Evolutionary conservation across 169 alveolate genomes (phyloP).

Genomic region (Amoebophrya sp.): DNA sequence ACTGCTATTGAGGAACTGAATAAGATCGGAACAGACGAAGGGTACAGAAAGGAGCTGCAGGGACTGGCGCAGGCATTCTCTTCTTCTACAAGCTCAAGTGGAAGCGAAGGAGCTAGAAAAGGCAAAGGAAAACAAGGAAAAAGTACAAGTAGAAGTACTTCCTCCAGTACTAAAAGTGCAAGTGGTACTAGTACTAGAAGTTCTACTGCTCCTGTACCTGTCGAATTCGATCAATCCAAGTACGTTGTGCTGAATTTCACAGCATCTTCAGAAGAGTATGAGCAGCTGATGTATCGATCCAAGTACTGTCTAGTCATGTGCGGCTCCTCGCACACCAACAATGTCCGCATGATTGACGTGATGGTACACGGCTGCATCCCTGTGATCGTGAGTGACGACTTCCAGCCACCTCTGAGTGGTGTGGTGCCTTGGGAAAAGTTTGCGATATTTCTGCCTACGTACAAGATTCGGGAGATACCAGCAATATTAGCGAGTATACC

Average conservation of each 20-base stretch:
- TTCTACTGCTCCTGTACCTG: neutral
- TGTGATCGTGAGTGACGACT: slow-evolving; percentile 49
- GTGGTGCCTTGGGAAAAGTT: slow-evolving; percentile 27
- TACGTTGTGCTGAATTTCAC: slow-evolving; percentile 36
- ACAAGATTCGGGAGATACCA: neutral
- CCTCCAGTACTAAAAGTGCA: too few relatives aligned
- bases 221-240: neutral
- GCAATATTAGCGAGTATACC: neutral
- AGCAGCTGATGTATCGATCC: slow-evolving; percentile 44
- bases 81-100: too few relatives aligned
- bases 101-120: too few relatives aligned
- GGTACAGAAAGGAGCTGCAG: too few relatives aligned
- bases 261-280: slow-evolving; percentile 32
- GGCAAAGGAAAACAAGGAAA: too few relatives aligned
- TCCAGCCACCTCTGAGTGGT: slow-evolving; percentile 44
- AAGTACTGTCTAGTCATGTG: slow-evolving; percentile 46
- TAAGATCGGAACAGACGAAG: too few relatives aligned
- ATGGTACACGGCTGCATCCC: slow-evolving; percentile 51
- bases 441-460: neutral
- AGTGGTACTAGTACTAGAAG: neutral
- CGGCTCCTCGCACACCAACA: slow-evolving; percentile 51
- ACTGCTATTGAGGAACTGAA: neutral
- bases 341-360: slow-evolving; percentile 43
- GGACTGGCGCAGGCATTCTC: too few relatives aligned
- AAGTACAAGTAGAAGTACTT: too few relatives aligned